These are phyloP conservation scores for Xylaria sp. DNA, from an alignment of 2,329 filamentous ascomycete genomes.

Conservation along the genomic window DNA sequence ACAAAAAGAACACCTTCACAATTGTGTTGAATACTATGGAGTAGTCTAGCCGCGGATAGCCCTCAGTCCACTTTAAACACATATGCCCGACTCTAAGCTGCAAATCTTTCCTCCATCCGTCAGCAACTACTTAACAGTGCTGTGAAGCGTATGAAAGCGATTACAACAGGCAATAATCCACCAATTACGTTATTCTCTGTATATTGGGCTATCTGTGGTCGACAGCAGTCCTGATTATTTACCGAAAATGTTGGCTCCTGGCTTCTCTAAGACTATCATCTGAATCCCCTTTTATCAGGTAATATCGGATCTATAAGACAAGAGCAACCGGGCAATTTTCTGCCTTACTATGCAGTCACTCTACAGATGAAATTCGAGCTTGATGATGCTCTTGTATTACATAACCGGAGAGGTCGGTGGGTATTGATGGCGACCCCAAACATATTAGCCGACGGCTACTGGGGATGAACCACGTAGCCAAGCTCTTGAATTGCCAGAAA, in stretches of 20 bases:
- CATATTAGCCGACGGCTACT: conserved; percentile 22
- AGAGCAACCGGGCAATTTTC: neutral
- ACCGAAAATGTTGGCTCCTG: neutral
- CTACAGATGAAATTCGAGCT: neutral
- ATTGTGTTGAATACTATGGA: neutral
- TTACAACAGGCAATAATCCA: neutral
- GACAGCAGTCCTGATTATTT: neutral
- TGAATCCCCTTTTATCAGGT: neutral
- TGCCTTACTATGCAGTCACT: too few relatives aligned
- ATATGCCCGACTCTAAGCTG: neutral
- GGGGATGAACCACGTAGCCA: neutral
- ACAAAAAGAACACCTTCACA: neutral
- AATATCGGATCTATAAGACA: neutral
- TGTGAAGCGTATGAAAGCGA: too few relatives aligned
- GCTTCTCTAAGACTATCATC: neutral
- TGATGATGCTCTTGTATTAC: neutral
- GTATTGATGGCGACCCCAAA: conserved; percentile 6
- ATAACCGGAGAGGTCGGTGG: neutral
- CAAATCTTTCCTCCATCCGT: neutral
- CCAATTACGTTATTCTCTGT: neutral
- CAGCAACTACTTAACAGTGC: neutral
- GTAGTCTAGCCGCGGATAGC: neutral
- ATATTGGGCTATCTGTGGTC: too few relatives aligned
- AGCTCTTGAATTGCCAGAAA: neutral
- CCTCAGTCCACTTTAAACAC: neutral